A percentile compares a stretch with the other conserved stretches of the same genome.
phyloP scores from a whole-genome alignment of 2,329 filamentous ascomycete species.

The Davidsoniella neocaledoniae region DNA sequence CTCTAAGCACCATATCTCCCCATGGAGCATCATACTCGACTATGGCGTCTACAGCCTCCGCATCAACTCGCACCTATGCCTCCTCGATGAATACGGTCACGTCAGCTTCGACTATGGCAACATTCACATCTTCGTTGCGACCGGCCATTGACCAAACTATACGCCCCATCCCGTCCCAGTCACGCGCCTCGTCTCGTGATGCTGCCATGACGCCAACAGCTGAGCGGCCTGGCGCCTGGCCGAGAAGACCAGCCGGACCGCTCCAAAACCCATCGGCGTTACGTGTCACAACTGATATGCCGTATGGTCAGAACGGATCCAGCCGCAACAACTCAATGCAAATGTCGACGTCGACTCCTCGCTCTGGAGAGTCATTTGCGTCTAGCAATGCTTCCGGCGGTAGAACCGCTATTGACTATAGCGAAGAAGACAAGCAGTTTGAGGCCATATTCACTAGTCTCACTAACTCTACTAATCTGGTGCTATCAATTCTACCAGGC shows the following conservation, averaged over 20 bases:
- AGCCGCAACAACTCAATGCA: conserved; percentile 29
- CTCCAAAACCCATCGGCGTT: conserved; percentile 36
- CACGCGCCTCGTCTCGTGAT: conserved; percentile 24
- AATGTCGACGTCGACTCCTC: conserved; percentile 49
- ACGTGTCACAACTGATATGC: conserved; percentile 37
- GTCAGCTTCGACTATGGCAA: conserved; percentile 1
- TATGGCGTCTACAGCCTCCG: conserved; percentile 1
- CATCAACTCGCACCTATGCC: neutral
- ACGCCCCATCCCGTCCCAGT: conserved; percentile 19
- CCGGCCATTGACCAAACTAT: conserved; percentile 28
- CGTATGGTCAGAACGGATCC: conserved; percentile 27
- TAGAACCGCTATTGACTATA: conserved; percentile 41
- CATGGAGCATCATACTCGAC: conserved; percentile 1
- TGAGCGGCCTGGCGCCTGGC: conserved; percentile 29
- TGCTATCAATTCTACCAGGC: conserved; percentile 52
- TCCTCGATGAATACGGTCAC: conserved; percentile 2
- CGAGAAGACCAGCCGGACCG: conserved; percentile 18
- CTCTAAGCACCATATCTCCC: conserved; percentile 23
- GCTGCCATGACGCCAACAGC: conserved; percentile 36
- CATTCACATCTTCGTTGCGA: conserved; percentile 6
- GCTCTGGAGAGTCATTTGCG: conserved; percentile 66
- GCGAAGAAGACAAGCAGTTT: conserved; percentile 65
- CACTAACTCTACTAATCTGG: conserved; percentile 54
- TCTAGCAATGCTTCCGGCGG: conserved; percentile 32
- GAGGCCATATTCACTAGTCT: conserved; percentile 69